These are phyloP conservation scores for Starmerella etchellsii DNA, from an alignment of 805 yeast species.

Conservation along the genomic window DNA sequence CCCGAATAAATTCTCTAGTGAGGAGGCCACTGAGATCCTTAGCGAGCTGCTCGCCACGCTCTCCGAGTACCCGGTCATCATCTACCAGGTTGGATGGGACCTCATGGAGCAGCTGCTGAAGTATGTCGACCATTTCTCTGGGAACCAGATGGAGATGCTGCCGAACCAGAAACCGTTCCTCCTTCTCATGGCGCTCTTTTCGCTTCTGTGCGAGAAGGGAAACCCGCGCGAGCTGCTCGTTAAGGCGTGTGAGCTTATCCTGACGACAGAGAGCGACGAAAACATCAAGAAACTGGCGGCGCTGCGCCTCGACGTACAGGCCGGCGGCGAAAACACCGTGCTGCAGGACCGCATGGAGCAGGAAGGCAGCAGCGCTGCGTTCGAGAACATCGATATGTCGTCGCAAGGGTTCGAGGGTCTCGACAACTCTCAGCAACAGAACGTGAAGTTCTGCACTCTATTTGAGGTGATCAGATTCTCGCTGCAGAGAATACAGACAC, in stretches of 20 bases:
- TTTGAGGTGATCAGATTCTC: constrained; percentile 52
- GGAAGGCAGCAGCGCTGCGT: background rate
- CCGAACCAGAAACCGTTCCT: constrained; percentile 29
- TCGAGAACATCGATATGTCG: constrained; percentile 1
- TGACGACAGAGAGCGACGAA: constrained; percentile 11
- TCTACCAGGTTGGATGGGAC: constrained; percentile 80
- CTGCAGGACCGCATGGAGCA: constrained; percentile 4
- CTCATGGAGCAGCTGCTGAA: constrained; percentile 55
- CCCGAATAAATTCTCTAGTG: constrained; percentile 34
- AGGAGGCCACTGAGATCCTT: constrained; percentile 32
- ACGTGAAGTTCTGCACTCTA: constrained; percentile 48
- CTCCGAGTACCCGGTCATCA: constrained; percentile 35
- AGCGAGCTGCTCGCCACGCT: constrained; percentile 31
- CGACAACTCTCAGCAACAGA: constrained; percentile 14
- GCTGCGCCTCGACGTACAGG: constrained; percentile 25
- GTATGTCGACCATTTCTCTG: constrained; percentile 30
- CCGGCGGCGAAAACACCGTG: constrained; percentile 18
- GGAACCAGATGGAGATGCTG: constrained; percentile 16
- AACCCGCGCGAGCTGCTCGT: constrained; percentile 71
- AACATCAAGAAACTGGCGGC: constrained; percentile 18
- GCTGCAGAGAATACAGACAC: constrained; percentile 48
- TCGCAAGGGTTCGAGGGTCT: constrained; percentile 11
- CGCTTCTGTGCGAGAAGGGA: constrained; percentile 52
- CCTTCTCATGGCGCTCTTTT: constrained; percentile 34
- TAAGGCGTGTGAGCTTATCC: constrained; percentile 53